These are phyloP conservation scores for Pichia sp. DNA, from an alignment of 1,139 yeast genomes.

Conservation along the genomic window DNA sequence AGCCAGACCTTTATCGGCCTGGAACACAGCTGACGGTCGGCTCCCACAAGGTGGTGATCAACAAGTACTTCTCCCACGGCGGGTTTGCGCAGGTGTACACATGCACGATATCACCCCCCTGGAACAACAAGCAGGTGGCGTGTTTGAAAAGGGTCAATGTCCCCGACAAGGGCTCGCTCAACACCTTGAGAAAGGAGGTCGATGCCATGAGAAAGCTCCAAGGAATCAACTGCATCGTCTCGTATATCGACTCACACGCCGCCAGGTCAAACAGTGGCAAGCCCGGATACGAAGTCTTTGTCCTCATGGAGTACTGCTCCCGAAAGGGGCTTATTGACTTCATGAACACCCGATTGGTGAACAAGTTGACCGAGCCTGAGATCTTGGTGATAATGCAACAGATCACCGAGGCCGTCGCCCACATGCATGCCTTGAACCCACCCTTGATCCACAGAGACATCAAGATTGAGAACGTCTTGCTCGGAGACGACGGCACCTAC, in stretches of 20 bases:
- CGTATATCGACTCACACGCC: conserved; percentile 93
- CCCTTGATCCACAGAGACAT: conserved; percentile 82
- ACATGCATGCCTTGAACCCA: conserved; percentile 72
- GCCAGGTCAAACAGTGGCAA: conserved; percentile 49
- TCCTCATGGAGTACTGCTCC: conserved; percentile 88
- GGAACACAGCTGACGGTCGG: conserved; percentile 33
- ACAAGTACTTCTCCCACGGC: conserved; percentile 34
- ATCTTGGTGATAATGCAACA: conserved; percentile 80
- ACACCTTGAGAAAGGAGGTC: conserved; percentile 69
- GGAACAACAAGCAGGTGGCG: conserved; percentile 41
- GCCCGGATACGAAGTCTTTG: conserved; percentile 71
- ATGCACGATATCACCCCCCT: conserved; percentile 43
- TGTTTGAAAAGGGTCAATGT: conserved; percentile 75
- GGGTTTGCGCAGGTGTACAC: conserved; percentile 60
- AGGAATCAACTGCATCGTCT: conserved; percentile 76
- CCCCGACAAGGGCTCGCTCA: conserved; percentile 66
- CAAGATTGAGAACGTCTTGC: conserved; percentile 89
- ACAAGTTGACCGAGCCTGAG: conserved; percentile 78
- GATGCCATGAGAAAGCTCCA: conserved; percentile 78
- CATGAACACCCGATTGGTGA: conserved; percentile 85
- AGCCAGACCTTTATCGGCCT: conserved; percentile 22
- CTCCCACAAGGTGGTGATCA: conserved; percentile 28
- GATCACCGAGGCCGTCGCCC: conserved; percentile 75
- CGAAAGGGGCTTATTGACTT: conserved; percentile 86
- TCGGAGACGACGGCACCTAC: conserved; percentile 66